Evolutionary conservation across 441 rosid species (phyloP).

Genomic region (Lepidium campestre): DNA sequence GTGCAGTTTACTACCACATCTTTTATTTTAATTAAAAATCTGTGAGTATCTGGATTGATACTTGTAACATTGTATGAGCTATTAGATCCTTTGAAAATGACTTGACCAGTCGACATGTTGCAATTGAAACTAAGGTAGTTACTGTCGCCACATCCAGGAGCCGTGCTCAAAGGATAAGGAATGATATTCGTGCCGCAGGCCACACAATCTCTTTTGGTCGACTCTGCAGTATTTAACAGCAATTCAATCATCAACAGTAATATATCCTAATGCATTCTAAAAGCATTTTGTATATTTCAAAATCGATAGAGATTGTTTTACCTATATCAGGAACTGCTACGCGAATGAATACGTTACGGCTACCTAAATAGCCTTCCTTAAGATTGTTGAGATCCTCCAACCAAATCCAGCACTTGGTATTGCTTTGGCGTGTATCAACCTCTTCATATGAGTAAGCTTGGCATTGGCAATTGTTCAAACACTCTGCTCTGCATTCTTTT

Average conservation of each 20-base stretch:
- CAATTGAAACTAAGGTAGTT: slow-evolving; percentile 46
- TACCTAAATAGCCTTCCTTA: slow-evolving; percentile 41
- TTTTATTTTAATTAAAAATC: slow-evolving; percentile 32
- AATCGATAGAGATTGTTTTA: slow-evolving; percentile 1
- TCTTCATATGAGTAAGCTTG: slow-evolving; percentile 43
- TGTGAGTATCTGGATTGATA: slow-evolving; percentile 31
- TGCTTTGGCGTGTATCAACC: not conserved
- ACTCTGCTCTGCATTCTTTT: slow-evolving; percentile 41
- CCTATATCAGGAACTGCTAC: slow-evolving; percentile 44
- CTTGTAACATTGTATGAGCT: slow-evolving; percentile 39
- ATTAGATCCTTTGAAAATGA: slow-evolving; percentile 32
- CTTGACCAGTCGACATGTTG: slow-evolving; percentile 39
- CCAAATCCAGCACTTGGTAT: slow-evolving; percentile 61
- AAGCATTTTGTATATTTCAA: not conserved
- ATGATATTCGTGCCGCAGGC: slow-evolving; percentile 47
- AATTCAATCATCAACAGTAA: not conserved
- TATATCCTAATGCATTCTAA: not conserved
- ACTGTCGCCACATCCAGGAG: slow-evolving; percentile 53
- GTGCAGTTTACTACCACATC: slow-evolving; percentile 28
- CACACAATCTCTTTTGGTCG: slow-evolving; percentile 37
- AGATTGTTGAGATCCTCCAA: slow-evolving; percentile 37
- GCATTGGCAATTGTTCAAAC: slow-evolving; percentile 49
- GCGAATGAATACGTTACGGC: slow-evolving; percentile 36
- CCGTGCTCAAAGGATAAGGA: slow-evolving; percentile 68
- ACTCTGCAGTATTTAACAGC: slow-evolving; percentile 34